Percentiles rank a stretch among this genome's conserved stretches.
Evolutionary conservation across 2,329 filamentous ascomycete species (phyloP).

Genomic region (Scytalidium lignicola): DNA sequence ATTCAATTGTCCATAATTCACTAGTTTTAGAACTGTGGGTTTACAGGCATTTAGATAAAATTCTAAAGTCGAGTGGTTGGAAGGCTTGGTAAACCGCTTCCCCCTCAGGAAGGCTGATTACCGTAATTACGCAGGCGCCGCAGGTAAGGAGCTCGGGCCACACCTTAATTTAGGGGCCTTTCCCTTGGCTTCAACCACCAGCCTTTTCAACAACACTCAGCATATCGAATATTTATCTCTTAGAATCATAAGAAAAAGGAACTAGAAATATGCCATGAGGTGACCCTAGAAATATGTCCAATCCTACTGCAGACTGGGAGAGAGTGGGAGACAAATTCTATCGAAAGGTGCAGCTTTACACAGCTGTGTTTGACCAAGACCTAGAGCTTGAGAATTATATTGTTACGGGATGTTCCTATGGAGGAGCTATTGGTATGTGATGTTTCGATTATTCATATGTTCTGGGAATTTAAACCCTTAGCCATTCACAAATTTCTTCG

Average conservation of each 20-base stretch:
- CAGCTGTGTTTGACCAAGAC: conserved; percentile 86
- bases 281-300: conserved; percentile 21
- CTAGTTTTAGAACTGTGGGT: background rate
- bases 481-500: too few relatives aligned
- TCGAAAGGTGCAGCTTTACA: conserved; percentile 90
- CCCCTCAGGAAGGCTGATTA: background rate
- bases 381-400: conserved; percentile 93
- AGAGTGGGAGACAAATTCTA: conserved; percentile 91
- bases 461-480: too few relatives aligned
- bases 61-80: background rate
- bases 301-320: conserved; percentile 74
- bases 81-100: too few relatives aligned
- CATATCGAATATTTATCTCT: conserved; percentile 3
- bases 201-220: background rate
- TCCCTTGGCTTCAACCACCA: conserved; percentile 6
- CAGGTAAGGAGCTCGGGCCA: conserved; percentile 20
- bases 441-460: background rate
- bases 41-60: background rate
- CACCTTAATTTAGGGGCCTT: conserved; percentile 14
- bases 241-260: conserved; percentile 1
- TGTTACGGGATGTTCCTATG: conserved; percentile 86
- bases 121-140: background rate
- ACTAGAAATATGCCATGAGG: conserved; percentile 10
- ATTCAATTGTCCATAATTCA: conserved; percentile 15
- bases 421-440: conserved; percentile 79